These are phyloP conservation scores for baker's yeast (Saccharomyces cerevisiae) DNA, from an alignment of 805 yeast species.

Conservation along the genomic window DNA sequence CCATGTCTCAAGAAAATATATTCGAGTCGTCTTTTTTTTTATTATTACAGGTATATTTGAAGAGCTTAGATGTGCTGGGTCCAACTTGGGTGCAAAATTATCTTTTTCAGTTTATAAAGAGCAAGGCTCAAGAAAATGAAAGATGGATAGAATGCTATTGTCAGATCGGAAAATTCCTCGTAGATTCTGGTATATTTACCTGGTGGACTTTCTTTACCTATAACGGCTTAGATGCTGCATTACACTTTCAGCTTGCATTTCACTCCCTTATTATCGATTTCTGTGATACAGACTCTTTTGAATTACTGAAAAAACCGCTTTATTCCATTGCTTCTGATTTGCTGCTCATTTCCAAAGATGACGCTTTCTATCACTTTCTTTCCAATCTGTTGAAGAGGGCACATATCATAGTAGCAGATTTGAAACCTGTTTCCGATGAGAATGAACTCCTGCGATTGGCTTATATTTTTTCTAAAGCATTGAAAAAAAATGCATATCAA, in stretches of 20 bases:
- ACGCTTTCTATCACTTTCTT: slow-evolving; percentile 10
- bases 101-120: slow-evolving; percentile 17
- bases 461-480: slow-evolving; percentile 10
- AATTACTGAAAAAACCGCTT: slow-evolving; percentile 14
- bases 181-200: slow-evolving; percentile 13
- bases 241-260: slow-evolving; percentile 11
- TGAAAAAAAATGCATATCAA: slow-evolving; percentile 9
- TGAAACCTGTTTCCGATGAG: background rate
- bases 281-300: slow-evolving; percentile 20
- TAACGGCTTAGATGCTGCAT: slow-evolving; percentile 13
- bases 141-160: slow-evolving; percentile 22
- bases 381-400: slow-evolving; percentile 15
- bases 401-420: slow-evolving; percentile 2
- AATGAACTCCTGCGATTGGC: slow-evolving; percentile 4
- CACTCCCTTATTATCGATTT: slow-evolving; percentile 12
- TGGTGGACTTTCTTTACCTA: slow-evolving; percentile 30
- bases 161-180: slow-evolving; percentile 16
- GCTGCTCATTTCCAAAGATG: slow-evolving; percentile 7
- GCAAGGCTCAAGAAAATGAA: slow-evolving; percentile 8
- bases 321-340: slow-evolving; percentile 11
- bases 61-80: slow-evolving; percentile 6
- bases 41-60: slow-evolving; percentile 7
- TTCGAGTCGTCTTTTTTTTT: slow-evolving; percentile 1
- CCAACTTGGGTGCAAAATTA: slow-evolving; percentile 19
- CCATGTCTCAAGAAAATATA: slow-evolving; percentile 4